A percentile compares a stretch with the other conserved stretches of the same genome.
These are phyloP conservation scores for Camellia oleifera DNA, from an alignment of 179 eudicot species.

Conservation along the genomic window DNA sequence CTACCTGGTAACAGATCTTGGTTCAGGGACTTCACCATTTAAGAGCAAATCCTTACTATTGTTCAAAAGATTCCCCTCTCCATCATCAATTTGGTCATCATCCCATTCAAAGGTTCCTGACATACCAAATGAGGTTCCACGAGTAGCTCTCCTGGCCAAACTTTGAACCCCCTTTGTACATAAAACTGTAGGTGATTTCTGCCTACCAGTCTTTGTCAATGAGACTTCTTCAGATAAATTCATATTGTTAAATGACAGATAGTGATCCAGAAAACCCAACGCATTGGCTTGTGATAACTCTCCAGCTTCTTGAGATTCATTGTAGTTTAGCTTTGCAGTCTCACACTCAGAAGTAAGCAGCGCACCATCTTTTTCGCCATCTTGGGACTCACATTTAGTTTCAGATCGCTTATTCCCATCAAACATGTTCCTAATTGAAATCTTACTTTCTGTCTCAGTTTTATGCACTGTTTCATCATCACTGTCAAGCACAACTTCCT, in stretches of 20 bases:
- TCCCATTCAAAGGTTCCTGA: constrained; percentile 57
- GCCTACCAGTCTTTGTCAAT: constrained; percentile 18
- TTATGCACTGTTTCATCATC: constrained; percentile 44
- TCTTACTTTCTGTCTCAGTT: constrained; percentile 13
- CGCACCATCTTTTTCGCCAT: constrained; percentile 18
- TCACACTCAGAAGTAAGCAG: constrained; percentile 24
- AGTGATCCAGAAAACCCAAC: constrained; percentile 60
- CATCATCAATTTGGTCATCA: constrained; percentile 41
- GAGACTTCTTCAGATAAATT: constrained; percentile 31
- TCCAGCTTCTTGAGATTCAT: constrained; percentile 60
- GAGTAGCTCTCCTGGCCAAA: constrained; percentile 50
- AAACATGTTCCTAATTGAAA: constrained; percentile 18
- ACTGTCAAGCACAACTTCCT: constrained; percentile 61
- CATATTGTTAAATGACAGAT: constrained; percentile 41
- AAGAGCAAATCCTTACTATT: constrained; percentile 35
- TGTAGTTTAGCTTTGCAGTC: constrained; percentile 36
- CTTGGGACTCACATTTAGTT: constrained; percentile 15
- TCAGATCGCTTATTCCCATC: constrained; percentile 25
- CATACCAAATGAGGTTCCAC: constrained; percentile 27
- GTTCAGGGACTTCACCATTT: constrained; percentile 20
- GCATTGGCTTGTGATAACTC: constrained; percentile 63
- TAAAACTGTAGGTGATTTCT: constrained; percentile 32
- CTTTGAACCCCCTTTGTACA: constrained; percentile 46
- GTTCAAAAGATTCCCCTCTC: constrained; percentile 39
- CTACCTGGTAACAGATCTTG: constrained; percentile 19